Evolutionary conservation across 2,329 filamentous ascomycete genomes (phyloP).

Genomic region (Aspergillus tanneri): DNA sequence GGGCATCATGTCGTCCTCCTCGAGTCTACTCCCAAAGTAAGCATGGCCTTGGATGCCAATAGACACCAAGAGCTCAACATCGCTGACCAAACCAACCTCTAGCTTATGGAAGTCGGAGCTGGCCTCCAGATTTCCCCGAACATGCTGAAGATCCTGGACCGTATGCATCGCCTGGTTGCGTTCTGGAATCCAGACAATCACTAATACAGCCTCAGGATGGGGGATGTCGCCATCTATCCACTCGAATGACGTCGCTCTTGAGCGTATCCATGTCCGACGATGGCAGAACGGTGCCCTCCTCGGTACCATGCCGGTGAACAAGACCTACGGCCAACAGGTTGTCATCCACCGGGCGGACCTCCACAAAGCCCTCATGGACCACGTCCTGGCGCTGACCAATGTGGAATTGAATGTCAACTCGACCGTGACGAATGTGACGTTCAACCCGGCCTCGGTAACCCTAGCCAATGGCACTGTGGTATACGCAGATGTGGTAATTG

Average conservation of each 20-base stretch:
- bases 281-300: slow-evolving; percentile 37
- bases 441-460: slow-evolving; percentile 30
- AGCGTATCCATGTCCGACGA: slow-evolving; percentile 37
- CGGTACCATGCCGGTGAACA: slow-evolving; percentile 35
- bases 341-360: slow-evolving; percentile 40
- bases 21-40: slow-evolving; percentile 37
- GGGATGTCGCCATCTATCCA: slow-evolving; percentile 35
- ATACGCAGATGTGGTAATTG: slow-evolving; percentile 51
- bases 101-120: slow-evolving; percentile 62
- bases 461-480: slow-evolving; percentile 28
- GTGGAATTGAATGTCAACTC: slow-evolving; percentile 33
- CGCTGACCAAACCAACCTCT: neutral
- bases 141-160: slow-evolving; percentile 71
- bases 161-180: slow-evolving; percentile 28
- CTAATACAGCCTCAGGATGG: slow-evolving; percentile 29
- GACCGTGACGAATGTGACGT: slow-evolving; percentile 27
- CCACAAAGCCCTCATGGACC: slow-evolving; percentile 34
- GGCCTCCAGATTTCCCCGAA: slow-evolving; percentile 83
- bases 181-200: neutral
- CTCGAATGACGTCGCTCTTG: slow-evolving; percentile 33
- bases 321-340: slow-evolving; percentile 35
- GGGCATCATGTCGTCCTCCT: slow-evolving; percentile 36
- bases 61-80: neutral
- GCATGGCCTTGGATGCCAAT: neutral
- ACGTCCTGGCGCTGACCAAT: slow-evolving; percentile 29